These are phyloP conservation scores for Termitomyces sp. DNA, from an alignment of 768 basidiomycete genomes.

Conservation along the genomic window DNA sequence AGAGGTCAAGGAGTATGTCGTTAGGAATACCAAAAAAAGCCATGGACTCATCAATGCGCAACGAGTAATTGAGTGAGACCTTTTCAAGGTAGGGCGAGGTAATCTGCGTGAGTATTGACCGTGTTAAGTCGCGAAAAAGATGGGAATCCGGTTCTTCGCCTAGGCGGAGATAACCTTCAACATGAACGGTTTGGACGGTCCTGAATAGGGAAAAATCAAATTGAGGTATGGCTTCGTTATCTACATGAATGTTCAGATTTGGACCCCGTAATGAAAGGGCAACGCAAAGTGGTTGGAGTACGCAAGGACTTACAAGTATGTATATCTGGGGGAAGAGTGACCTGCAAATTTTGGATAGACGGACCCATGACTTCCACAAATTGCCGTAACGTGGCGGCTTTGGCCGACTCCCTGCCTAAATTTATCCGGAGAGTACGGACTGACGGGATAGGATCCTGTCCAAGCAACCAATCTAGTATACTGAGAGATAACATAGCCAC, in stretches of 20 bases:
- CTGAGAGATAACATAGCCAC: constrained; percentile 13
- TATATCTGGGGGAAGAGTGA: constrained; percentile 18
- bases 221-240: constrained; percentile 7
- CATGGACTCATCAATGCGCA: constrained; percentile 14
- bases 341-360: constrained; percentile 17
- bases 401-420: constrained; percentile 11
- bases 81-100: constrained; percentile 14
- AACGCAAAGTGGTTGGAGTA: neutral
- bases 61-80: constrained; percentile 18
- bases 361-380: constrained; percentile 18
- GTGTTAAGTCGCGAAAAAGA: constrained; percentile 16
- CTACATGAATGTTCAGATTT: constrained; percentile 5
- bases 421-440: constrained; percentile 18
- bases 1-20: constrained; percentile 18
- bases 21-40: constrained; percentile 24
- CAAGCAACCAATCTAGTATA: constrained; percentile 21
- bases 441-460: constrained; percentile 17
- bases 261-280: neutral
- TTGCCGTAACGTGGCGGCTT: constrained; percentile 1
- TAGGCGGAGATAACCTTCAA: constrained; percentile 20
- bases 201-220: constrained; percentile 19
- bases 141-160: constrained; percentile 9
- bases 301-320: constrained; percentile 16
- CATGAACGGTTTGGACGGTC: constrained; percentile 16
- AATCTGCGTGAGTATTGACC: constrained; percentile 18